These are phyloP conservation scores for Coemansia sp. DNA, from an alignment of 192 early-diverging fungal genomes.

Conservation along the genomic window DNA sequence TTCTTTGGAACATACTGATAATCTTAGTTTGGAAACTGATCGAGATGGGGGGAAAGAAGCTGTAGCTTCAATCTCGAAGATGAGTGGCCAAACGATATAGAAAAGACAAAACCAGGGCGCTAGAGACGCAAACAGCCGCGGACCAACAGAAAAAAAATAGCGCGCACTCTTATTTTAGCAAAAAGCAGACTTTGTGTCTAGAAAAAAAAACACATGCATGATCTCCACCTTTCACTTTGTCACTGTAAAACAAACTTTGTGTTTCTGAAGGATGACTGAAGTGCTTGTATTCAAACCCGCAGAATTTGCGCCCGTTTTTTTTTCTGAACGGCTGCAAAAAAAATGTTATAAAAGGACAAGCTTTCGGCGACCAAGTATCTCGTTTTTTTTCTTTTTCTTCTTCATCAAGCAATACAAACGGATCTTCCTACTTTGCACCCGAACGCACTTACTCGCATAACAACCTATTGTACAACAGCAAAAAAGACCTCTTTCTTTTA, in stretches of 20 bases:
- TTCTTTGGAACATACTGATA: background rate
- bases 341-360: slow-evolving; percentile 8
- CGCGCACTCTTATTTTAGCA: slow-evolving; percentile 1
- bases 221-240: background rate
- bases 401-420: background rate
- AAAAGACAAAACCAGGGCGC: background rate
- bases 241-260: background rate
- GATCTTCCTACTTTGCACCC: background rate
- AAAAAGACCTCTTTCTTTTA: background rate
- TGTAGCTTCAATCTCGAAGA: background rate
- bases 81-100: background rate
- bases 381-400: background rate
- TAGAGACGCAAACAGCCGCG: background rate
- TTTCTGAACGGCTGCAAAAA: background rate
- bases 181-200: background rate
- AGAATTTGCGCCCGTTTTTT: background rate
- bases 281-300: background rate
- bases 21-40: background rate
- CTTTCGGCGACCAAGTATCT: slow-evolving; percentile 1
- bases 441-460: slow-evolving; percentile 3
- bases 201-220: slow-evolving; percentile 2
- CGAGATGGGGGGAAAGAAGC: background rate
- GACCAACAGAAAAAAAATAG: background rate
- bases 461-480: slow-evolving; percentile 17
- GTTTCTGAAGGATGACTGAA: background rate